Conservation (phyloP, 139 green algal genomes). For the Chara braunii region DNA sequence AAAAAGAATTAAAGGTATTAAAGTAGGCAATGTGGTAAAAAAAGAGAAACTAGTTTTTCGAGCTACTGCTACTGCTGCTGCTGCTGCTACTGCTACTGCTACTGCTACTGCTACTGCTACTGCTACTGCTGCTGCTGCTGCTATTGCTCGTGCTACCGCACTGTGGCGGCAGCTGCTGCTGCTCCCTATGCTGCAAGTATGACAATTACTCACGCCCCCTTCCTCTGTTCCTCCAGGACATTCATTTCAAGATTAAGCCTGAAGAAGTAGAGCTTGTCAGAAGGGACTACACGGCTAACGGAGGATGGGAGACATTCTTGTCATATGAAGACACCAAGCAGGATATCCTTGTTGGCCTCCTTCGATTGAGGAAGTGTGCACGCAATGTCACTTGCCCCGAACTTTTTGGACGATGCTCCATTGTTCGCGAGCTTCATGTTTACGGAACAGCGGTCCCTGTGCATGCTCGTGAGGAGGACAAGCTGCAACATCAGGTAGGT, state of each 20-base stretch:
- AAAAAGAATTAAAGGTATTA: no score
- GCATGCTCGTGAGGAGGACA: conserved; percentile 65
- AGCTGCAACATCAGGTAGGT: conserved; percentile 80
- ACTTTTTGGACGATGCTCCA: conserved; percentile 65
- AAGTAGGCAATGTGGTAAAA: no score
- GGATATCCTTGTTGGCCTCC: conserved; percentile 91
- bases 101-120: no score
- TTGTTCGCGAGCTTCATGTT: conserved; percentile 96
- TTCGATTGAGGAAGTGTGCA: conserved; percentile 52
- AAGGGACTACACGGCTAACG: conserved; percentile 86
- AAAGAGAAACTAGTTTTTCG: no score
- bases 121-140: no score
- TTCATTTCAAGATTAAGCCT: conserved; percentile 74
- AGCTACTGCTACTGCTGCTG: no score
- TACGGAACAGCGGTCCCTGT: conserved; percentile 92
- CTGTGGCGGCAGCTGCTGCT: no score
- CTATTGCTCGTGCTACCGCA: no score
- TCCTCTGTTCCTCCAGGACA: no score
- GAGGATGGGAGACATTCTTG: conserved; percentile 96
- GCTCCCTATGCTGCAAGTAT: no score
- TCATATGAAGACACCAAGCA: conserved; percentile 77
- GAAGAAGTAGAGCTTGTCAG: conserved; percentile 88
- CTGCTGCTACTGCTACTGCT: no score
- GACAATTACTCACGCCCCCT: no score
- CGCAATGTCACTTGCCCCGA: conserved; percentile 46